Evolutionary conservation across 768 basidiomycete species (phyloP).

Genomic region (Baorangia bicolor): DNA sequence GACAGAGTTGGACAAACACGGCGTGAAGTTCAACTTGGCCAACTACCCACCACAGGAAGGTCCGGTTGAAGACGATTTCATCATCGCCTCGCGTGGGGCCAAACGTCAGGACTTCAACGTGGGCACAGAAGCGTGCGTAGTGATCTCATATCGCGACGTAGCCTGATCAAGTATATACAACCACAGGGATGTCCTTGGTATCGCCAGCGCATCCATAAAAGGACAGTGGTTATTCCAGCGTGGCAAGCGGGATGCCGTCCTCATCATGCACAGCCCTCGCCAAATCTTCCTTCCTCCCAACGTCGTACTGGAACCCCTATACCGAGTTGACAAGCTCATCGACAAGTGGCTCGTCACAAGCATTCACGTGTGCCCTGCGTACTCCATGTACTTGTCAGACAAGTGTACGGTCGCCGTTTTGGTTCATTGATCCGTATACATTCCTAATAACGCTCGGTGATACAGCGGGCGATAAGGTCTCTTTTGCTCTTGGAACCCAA

Average conservation of each 20-base stretch:
- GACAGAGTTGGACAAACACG: constrained; percentile 12
- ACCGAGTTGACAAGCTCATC: too few species aligned
- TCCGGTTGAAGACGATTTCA: too few species aligned
- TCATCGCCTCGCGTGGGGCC: too few species aligned
- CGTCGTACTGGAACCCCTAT: constrained; percentile 25
- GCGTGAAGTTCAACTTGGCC: constrained; percentile 4
- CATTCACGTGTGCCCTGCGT: too few species aligned
- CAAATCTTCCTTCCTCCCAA: constrained; percentile 17
- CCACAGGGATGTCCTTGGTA: too few species aligned
- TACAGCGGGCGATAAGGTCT: too few species aligned
- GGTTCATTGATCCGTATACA: too few species aligned
- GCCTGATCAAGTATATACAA: background rate
- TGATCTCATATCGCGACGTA: background rate
- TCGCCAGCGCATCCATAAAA: constrained; percentile 28
- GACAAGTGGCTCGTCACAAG: too few species aligned
- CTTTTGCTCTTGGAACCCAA: constrained; percentile 17
- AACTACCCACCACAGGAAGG: too few species aligned
- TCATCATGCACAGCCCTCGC: constrained; percentile 34
- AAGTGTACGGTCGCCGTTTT: constrained; percentile 9
- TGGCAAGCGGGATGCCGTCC: constrained; percentile 28
- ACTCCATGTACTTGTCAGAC: constrained; percentile 32
- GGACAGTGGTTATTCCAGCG: constrained; percentile 31
- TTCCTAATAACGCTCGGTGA: background rate
- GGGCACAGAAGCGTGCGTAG: constrained; percentile 18
- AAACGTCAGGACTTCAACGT: too few species aligned